Percentiles rank a stretch among this genome's conserved stretches.
phyloP scores from a whole-genome alignment of 805 yeast species.

The Pichia californica region DNA sequence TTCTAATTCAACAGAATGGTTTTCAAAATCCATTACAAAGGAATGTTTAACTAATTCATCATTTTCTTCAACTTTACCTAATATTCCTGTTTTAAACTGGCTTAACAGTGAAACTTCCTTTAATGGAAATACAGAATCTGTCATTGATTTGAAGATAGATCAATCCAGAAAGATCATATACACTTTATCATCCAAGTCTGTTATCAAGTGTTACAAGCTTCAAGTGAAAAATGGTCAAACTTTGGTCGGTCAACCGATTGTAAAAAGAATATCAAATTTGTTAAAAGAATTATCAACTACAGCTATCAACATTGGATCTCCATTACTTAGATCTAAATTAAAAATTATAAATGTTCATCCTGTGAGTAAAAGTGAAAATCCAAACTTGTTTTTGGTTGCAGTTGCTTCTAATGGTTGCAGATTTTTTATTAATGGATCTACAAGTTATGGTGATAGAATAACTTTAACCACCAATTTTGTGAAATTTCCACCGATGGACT shows the following conservation, averaged over 20 bases:
- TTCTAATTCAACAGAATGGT: slow-evolving; percentile 80
- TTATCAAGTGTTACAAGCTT: slow-evolving; percentile 72
- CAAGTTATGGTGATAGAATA: slow-evolving; percentile 30
- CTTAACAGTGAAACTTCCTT: slow-evolving; percentile 18
- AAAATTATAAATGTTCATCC: slow-evolving; percentile 57
- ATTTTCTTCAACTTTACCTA: slow-evolving; percentile 46
- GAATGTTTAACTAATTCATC: slow-evolving; percentile 73
- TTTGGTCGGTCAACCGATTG: slow-evolving; percentile 24
- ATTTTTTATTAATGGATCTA: slow-evolving; percentile 51
- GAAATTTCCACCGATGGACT: slow-evolving; percentile 40
- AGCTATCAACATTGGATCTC: slow-evolving; percentile 31
- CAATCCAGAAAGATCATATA: slow-evolving; percentile 71
- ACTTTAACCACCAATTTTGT: slow-evolving; percentile 32
- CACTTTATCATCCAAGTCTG: slow-evolving; percentile 73
- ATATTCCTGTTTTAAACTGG: slow-evolving; percentile 25
- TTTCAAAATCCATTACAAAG: slow-evolving; percentile 74
- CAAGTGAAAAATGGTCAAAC: slow-evolving; percentile 33
- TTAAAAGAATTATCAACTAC: slow-evolving; percentile 41
- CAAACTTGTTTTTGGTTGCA: slow-evolving; percentile 67
- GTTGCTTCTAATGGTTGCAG: slow-evolving; percentile 82
- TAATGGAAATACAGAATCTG: slow-evolving; percentile 36
- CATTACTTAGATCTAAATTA: slow-evolving; percentile 50
- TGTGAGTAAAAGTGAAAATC: slow-evolving; percentile 59
- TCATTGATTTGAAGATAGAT: slow-evolving; percentile 66
- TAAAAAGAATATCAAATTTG: slow-evolving; percentile 39